Base-by-base conservation (phyloP, 1,284 basidiomycete species). In the Tranzscheliella williamsii region DNA sequence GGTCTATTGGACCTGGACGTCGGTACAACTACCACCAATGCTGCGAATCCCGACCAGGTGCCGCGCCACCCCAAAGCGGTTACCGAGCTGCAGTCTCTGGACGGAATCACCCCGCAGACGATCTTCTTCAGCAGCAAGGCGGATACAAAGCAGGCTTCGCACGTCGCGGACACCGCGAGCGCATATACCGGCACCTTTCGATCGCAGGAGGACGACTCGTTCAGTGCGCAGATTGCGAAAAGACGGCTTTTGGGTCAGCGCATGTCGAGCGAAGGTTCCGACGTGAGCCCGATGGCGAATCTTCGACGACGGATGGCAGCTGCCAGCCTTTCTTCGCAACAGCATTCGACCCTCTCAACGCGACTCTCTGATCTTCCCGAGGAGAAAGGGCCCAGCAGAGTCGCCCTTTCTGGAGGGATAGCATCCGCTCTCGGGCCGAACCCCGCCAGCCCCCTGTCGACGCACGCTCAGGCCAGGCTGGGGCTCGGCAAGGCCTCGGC, bases 41-140 rank as follows among this genome's bases (percentile, higher is more conserved):
- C 43, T 11, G 30, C 22, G 1, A 34, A 12, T 9, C 36, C 34
- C 8, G 48, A 53, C 4, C 16, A 18, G 11, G 43, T 36, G 5
- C 41, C 43, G n/a, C 11, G 42, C 5, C 50, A 54, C 31, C 37
- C 50, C 1, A 49, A 45, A 32, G 55, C 53, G 2, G 88, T 63
- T 80, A 90, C 31, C 86, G 88, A 60, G 32, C 43, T 58, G 7
- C 67, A 76, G 89, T 90, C 73, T 83, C 93, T 32, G 86, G 66
- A 76, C 13, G 70, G 88, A 4, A 88, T 96, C n/a, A 89, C 92
- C 0, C 91, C 91, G 5, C 91, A 91, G 57, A 98, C 93, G 0
- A 88, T 98, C 18, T 97, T 99, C 79, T 83, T 98, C 66, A 90
- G 86, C 29, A 33, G 58, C 22, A 70, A 56, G 24, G 29, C 44